Percentiles rank a stretch among this genome's conserved stretches.
phyloP scores from a whole-genome alignment of 345 rosid genomes.

The Acer yangbiense region DNA sequence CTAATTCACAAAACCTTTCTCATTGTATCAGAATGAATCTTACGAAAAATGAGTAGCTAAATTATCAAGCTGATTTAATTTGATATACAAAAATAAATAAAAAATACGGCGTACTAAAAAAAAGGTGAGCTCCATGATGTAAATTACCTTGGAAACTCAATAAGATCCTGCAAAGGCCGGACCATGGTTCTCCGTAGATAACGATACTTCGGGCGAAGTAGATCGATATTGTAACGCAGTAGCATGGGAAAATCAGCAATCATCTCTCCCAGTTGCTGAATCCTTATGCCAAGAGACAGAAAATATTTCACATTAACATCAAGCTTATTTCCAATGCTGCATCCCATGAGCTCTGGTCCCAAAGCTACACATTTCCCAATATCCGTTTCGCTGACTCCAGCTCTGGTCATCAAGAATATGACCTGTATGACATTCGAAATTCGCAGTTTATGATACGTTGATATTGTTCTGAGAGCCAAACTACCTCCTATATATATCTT shows the following conservation, averaged over 20 bases:
- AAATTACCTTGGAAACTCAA: slow-evolving; percentile 83
- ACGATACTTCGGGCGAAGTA: slow-evolving; percentile 74
- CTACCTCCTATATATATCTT: background rate
- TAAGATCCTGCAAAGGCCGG: slow-evolving; percentile 78
- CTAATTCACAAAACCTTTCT: background rate
- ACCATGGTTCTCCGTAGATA: slow-evolving; percentile 85
- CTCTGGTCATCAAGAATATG: slow-evolving; percentile 80
- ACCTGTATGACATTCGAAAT: slow-evolving; percentile 46
- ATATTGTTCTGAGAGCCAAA: background rate
- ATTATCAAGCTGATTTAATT: background rate
- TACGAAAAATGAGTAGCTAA: too few relatives aligned
- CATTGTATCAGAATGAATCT: background rate
- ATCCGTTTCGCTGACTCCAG: slow-evolving; percentile 71
- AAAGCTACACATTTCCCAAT: slow-evolving; percentile 79
- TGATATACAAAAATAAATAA: background rate
- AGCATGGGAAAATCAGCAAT: slow-evolving; percentile 89
- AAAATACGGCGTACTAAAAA: background rate
- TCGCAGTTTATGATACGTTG: background rate
- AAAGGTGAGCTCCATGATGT: background rate
- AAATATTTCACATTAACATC: slow-evolving; percentile 75
- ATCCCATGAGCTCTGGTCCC: slow-evolving; percentile 88
- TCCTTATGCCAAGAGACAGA: slow-evolving; percentile 71
- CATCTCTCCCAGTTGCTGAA: slow-evolving; percentile 73
- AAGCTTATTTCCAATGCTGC: slow-evolving; percentile 74
- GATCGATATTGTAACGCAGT: slow-evolving; percentile 70